Evolutionary conservation across 768 basidiomycete genomes (phyloP).

Genomic region (Mycena venus): DNA sequence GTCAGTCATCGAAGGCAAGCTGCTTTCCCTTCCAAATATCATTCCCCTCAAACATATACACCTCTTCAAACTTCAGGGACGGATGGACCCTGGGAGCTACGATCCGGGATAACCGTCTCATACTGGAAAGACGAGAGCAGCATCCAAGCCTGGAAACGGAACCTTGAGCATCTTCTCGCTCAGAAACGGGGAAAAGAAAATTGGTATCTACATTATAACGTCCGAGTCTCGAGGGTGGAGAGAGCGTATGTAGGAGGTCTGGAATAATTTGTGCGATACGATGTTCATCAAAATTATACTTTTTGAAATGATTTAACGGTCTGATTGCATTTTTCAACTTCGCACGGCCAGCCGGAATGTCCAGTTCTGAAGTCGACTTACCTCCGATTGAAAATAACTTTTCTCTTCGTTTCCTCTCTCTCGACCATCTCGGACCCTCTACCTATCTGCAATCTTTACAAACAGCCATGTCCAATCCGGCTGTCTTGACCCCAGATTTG

Average conservation of each 20-base stretch:
- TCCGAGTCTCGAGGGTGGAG: constrained; percentile 29
- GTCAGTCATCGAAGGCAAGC: constrained; percentile 3
- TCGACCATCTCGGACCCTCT: background rate
- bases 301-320: background rate
- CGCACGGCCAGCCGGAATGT: too few species aligned
- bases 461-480: constrained; percentile 8
- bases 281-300: background rate
- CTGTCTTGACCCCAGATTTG: background rate
- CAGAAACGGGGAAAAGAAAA: constrained; percentile 27
- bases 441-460: background rate
- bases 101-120: constrained; percentile 27
- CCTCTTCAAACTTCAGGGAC: background rate
- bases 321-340: too few species aligned
- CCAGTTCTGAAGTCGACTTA: background rate
- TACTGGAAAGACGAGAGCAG: constrained; percentile 32
- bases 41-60: background rate
- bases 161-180: constrained; percentile 29
- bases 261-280: background rate
- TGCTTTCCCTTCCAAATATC: background rate
- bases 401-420: background rate
- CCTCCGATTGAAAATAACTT: background rate
- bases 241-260: constrained; percentile 9
- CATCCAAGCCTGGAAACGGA: constrained; percentile 28
- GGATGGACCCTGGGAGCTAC: background rate
- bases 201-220: constrained; percentile 29